phyloP scores from a whole-genome alignment of 306 rosid species.

The Gillenia trifoliata region DNA sequence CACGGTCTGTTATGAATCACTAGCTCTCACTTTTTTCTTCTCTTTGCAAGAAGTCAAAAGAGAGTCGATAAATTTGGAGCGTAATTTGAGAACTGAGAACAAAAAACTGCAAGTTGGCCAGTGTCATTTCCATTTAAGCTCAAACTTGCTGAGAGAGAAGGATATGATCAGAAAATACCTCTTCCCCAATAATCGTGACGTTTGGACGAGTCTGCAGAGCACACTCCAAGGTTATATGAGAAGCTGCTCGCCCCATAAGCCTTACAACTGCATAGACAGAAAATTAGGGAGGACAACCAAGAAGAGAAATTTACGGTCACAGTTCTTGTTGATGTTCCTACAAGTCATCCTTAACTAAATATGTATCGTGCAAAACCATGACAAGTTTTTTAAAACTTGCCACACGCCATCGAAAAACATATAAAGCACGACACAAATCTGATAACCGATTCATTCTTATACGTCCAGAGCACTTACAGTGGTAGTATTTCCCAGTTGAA shows the following conservation, averaged over 20 bases:
- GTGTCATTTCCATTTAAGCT: background rate
- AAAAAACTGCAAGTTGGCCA: background rate
- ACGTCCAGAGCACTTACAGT: constrained; percentile 47
- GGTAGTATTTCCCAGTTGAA: constrained; percentile 91
- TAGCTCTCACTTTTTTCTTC: background rate
- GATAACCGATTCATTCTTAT: background rate
- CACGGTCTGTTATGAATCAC: background rate
- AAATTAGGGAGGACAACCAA: background rate
- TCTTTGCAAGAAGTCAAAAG: background rate
- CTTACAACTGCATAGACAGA: constrained; percentile 64
- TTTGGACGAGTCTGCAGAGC: constrained; percentile 91
- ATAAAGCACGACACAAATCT: background rate
- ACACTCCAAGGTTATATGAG: constrained; percentile 87
- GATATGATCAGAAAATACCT: constrained; percentile 42
- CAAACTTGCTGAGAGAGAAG: background rate
- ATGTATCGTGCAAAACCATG: background rate
- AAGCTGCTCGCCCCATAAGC: constrained; percentile 98
- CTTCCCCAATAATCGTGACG: constrained; percentile 84
- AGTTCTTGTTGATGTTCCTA: background rate
- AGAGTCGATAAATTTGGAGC: background rate
- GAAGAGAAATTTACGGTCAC: background rate
- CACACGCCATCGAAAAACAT: background rate
- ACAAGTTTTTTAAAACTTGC: background rate
- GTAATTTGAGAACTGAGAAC: background rate
- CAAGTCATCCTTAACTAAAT: background rate